phyloP scores from a whole-genome alignment of 371 early-diverging fungal species.

The Choanephora cucurbitarum region DNA sequence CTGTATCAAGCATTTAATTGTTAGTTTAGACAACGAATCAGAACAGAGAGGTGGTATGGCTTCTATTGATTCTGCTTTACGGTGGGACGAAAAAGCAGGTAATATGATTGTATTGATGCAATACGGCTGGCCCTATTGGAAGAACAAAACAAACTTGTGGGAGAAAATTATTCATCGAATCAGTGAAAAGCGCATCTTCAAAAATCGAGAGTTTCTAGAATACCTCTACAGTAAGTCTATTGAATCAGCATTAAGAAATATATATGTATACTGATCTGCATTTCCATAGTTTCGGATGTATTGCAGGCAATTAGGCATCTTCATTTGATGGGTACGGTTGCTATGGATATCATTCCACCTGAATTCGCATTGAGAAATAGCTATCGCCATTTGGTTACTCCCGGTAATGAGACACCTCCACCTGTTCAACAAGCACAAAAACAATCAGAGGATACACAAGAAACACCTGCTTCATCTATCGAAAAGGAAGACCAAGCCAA shows the following conservation, averaged over 20 bases:
- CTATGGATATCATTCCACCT: conserved; percentile 53
- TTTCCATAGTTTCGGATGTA: conserved; percentile 37
- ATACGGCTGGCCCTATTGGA: conserved; percentile 57
- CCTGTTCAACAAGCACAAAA: conserved; percentile 17
- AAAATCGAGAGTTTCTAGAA: conserved; percentile 48
- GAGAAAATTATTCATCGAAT: conserved; percentile 41
- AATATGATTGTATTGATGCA: conserved; percentile 55
- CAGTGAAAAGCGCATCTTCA: conserved; percentile 42
- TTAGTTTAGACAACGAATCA: conserved; percentile 47
- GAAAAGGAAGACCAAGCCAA: conserved; percentile 11
- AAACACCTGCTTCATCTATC: background rate
- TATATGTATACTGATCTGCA: background rate
- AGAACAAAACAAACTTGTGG: conserved; percentile 44
- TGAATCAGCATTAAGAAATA: background rate
- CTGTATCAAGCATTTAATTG: conserved; percentile 51
- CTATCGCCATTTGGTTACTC: conserved; percentile 34
- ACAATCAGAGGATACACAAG: no score
- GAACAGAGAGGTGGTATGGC: conserved; percentile 49
- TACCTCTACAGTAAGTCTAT: conserved; percentile 42
- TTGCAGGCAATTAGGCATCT: conserved; percentile 40
- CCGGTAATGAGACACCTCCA: conserved; percentile 11
- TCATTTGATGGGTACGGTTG: conserved; percentile 40
- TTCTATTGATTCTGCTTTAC: conserved; percentile 50
- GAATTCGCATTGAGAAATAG: conserved; percentile 46
- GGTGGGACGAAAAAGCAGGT: conserved; percentile 53